phyloP scores from a whole-genome alignment of 495 filamentous ascomycete genomes.

The Neurospora sp. region DNA sequence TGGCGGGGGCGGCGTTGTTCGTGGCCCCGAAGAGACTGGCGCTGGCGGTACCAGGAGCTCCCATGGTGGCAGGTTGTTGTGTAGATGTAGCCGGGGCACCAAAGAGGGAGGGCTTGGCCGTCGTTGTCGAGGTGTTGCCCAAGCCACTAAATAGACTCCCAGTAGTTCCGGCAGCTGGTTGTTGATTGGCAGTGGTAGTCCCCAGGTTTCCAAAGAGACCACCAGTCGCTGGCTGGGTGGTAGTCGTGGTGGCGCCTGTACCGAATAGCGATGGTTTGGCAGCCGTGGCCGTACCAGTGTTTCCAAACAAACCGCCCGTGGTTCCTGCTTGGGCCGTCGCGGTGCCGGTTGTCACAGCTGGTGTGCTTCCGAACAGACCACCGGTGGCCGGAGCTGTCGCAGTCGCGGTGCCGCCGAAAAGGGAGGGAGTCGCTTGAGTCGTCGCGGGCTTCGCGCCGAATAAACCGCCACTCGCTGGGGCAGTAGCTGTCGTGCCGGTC shows the following conservation, averaged over 20 bases:
- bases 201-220: conserved; percentile 10
- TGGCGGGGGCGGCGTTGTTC: conserved; percentile 1
- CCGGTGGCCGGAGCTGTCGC: background rate
- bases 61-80: conserved; percentile 1
- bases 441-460: background rate
- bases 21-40: conserved; percentile 9
- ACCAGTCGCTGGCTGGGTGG: background rate
- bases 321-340: background rate
- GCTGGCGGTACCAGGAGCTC: background rate
- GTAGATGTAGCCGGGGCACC: conserved; percentile 6
- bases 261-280: conserved; percentile 13
- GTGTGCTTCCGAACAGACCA: conserved; percentile 1
- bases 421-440: background rate
- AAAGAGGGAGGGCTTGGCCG: conserved; percentile 14
- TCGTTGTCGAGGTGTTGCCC: conserved; percentile 3
- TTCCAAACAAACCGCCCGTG: conserved; percentile 1
- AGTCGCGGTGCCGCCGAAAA: background rate
- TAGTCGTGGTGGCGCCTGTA: background rate
- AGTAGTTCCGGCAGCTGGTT: background rate
- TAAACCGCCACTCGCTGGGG: conserved; percentile 5
- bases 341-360: conserved; percentile 3
- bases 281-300: background rate
- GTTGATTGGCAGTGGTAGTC: background rate
- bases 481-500: conserved; percentile 9
- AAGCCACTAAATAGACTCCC: conserved; percentile 2